Conservation (phyloP, 208 protist genomes). For the Trypanosoma melophagium region DNA sequence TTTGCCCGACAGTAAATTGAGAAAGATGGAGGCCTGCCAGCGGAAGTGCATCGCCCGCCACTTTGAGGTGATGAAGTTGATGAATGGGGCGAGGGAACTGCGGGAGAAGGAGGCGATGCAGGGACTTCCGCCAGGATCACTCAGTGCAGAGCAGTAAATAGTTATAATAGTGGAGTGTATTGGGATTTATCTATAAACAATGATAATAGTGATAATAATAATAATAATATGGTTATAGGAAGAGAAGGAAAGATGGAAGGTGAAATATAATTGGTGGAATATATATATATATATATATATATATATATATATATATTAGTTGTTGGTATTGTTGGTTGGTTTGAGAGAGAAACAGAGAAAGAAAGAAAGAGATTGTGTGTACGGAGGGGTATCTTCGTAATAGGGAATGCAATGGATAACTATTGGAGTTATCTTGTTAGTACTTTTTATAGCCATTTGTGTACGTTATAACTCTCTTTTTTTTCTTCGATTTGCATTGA, state of each 20-base stretch:
- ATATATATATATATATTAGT: constrained; percentile 13
- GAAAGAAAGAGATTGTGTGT: constrained; percentile 1
- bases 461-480: too few species aligned
- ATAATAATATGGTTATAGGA: too few species aligned
- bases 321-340: too few species aligned
- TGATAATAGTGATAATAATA: too few species aligned
- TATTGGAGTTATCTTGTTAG: too few species aligned
- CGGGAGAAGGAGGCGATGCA: constrained; percentile 53
- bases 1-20: constrained; percentile 50
- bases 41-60: constrained; percentile 86
- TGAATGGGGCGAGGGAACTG: constrained; percentile 52
- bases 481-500: too few species aligned
- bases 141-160: constrained; percentile 21
- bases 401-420: too few species aligned
- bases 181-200: too few species aligned
- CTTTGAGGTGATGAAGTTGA: constrained; percentile 87
- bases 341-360: background rate
- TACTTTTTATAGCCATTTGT: too few species aligned
- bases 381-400: background rate
- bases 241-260: too few species aligned
- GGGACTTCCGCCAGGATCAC: constrained; percentile 34
- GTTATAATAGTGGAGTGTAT: too few species aligned
- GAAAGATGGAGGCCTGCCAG: constrained; percentile 80
- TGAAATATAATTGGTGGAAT: background rate
- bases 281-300: constrained; percentile 5